Evolutionary conservation across 2,329 filamentous ascomycete species (phyloP), one percentile per base, ranked within the genome.

Genomic region (Stagonosporopsis cucurbitacearum): DNA sequence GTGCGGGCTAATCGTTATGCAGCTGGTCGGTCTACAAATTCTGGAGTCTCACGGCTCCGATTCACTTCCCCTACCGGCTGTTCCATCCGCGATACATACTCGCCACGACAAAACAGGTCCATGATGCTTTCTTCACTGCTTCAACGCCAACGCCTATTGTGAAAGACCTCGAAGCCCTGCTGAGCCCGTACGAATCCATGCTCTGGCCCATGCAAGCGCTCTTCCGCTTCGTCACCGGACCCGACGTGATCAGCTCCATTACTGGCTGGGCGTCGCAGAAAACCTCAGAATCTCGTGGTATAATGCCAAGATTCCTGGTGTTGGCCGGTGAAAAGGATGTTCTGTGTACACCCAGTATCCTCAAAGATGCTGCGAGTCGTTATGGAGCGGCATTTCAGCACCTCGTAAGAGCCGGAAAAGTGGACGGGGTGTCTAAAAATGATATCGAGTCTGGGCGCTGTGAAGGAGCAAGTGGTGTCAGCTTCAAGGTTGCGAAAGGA

Each of bases 171-270:
- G 78, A 80, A 60, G 62, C 65, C 1, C 73, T 75, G 3, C 72
- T 81, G 54, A 76, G 75, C 23, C 74, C 77, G 3, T 86, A 83
- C 58, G 82, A 86, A 63, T 81, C 77, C 58, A 81, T 82, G 64
- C 62, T 78, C 28, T 86, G 82, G 83, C 78, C 81, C 0, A 52
- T 81, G 32, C 79, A 80, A 47, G 81, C 83, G 73, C 74, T 82
- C 54, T 69, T 74, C 2, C 54, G 62, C 2, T 83, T 84, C 58
- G 74, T 78, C 9, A 74, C 77, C 13, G 74, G 76, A 0, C 54
- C 69, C 32, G 76, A 72, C 15, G 69, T 84, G 2, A 54, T 84
- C 2, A 59, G 56, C 7, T 77, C 73, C 3, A 72, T 77, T 39
- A 60, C 53, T 4, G 57, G 65, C 15, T 75, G 71, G 69, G 47